Base-by-base conservation (phyloP, 2,329 filamentous ascomycete genomes). In the Aureobasidium subglaciale region DNA sequence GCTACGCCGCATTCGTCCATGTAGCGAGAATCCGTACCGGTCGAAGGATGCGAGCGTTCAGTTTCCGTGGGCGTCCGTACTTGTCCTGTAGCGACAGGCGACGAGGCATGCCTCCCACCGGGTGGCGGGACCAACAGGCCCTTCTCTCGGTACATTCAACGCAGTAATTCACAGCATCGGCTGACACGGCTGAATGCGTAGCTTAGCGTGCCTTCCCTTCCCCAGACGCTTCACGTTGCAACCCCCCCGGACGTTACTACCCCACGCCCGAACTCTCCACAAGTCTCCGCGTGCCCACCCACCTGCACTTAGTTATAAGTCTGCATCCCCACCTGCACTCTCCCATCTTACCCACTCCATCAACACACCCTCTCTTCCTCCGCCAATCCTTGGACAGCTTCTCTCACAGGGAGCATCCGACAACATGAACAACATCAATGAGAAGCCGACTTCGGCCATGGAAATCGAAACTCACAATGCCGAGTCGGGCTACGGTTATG, bases 181-280 rank as follows among this genome's bases (percentile, higher is more conserved):
- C 22, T 35, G 45, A 37, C 30, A 32, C 48, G 48, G 48, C 48
- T 52, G 48, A 30, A 52, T 52, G 48, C 48, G 25, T 52, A 38
- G 37, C 7, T 15, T 15, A 15, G 18, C 29, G 32, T 37, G 32
- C 30, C 16, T 11, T 37, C 32, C n/a, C 32, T 49, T 37, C 43
- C 42, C 45, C 30, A 27, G 45, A 49, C 24, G 20, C 34, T 37
- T n/a, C n/a, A 22, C 25, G 20, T 1, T 48, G n/a, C n/a, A n/a
- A n/a, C n/a, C 20, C 15, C 48, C 48, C 48, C 48, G 35, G 48
- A 52, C 48, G 16, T 40, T 22, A 30, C 48, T 40, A 40, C 48
- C 35, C 48, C 48, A 52, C 25, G 25, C 24, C 34, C 35, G 35
- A 40, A 18, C 11, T 52, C 48, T 30, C 48, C 48, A 52, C 48